These are phyloP conservation scores for Ramaria rubella DNA, from an alignment of 768 basidiomycete genomes.

Conservation along the genomic window DNA sequence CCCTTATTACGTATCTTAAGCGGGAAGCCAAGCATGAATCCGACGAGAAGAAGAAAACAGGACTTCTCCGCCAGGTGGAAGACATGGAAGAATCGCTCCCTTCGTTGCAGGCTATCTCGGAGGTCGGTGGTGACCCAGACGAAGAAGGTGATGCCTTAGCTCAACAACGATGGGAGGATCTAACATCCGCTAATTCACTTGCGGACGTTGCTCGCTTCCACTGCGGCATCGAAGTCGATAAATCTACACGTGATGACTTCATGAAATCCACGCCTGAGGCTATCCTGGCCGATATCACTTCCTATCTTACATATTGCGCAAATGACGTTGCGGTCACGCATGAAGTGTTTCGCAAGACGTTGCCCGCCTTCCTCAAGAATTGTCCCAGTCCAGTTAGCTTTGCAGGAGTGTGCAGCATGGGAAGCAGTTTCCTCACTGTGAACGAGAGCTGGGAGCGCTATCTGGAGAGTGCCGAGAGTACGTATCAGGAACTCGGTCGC, in stretches of 20 bases:
- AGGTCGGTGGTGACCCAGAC: slow-evolving; percentile 4
- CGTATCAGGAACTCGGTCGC: slow-evolving; percentile 65
- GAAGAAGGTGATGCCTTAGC: not conserved
- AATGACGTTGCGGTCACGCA: slow-evolving; percentile 82
- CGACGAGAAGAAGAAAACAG: slow-evolving; percentile 31
- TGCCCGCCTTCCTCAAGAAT: slow-evolving; percentile 72
- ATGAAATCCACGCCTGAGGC: slow-evolving; percentile 60
- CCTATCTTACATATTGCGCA: slow-evolving; percentile 82
- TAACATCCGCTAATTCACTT: slow-evolving; percentile 88
- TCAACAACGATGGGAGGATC: slow-evolving; percentile 78
- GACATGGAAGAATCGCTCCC: slow-evolving; percentile 35
- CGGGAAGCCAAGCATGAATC: slow-evolving; percentile 32
- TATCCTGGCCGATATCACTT: slow-evolving; percentile 57
- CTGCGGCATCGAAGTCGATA: slow-evolving; percentile 74
- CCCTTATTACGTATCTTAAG: slow-evolving; percentile 34
- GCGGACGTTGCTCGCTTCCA: slow-evolving; percentile 89
- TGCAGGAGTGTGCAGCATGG: slow-evolving; percentile 87
- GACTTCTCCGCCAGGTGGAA: slow-evolving; percentile 32
- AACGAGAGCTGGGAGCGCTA: slow-evolving; percentile 87
- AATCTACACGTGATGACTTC: slow-evolving; percentile 70
- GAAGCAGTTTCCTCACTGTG: slow-evolving; percentile 84
- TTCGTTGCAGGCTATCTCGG: slow-evolving; percentile 23
- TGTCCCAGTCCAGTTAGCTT: slow-evolving; percentile 94
- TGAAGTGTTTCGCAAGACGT: slow-evolving; percentile 63
- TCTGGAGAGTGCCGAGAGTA: slow-evolving; percentile 66